Evolutionary conservation across 768 basidiomycete species (phyloP).

Genomic region (Clavaria fumosa): DNA sequence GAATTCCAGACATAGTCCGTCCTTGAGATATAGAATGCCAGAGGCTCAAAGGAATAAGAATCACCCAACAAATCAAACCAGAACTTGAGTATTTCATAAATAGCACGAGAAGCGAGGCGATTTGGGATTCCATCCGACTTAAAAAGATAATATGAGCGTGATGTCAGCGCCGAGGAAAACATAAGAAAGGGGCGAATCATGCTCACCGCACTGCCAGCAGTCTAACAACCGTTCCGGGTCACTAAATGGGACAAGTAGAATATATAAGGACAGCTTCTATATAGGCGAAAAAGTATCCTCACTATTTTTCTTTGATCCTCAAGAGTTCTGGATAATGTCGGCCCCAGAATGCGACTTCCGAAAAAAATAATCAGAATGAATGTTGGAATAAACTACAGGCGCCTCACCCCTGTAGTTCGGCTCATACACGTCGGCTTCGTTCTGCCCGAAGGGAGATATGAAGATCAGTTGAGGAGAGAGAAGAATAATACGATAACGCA

Average conservation of each 20-base stretch:
- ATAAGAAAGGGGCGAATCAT: not conserved
- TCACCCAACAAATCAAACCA: no score
- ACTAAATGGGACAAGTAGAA: slow-evolving; percentile 14
- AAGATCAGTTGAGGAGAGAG: not conserved
- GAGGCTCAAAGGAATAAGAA: no score
- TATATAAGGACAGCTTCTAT: not conserved
- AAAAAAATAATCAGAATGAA: no score
- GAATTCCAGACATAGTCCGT: no score
- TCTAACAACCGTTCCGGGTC: slow-evolving; percentile 32
- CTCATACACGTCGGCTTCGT: slow-evolving; percentile 35
- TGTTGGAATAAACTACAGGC: no score
- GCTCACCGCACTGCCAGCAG: slow-evolving; percentile 36
- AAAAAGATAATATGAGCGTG: not conserved
- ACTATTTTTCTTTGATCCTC: slow-evolving; percentile 33
- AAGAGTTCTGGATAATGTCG: slow-evolving; percentile 25
- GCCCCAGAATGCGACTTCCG: slow-evolving; percentile 25
- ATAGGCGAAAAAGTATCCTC: slow-evolving; percentile 10
- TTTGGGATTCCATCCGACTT: slow-evolving; percentile 24
- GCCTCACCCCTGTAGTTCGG: slow-evolving; percentile 26
- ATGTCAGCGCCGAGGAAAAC: not conserved
- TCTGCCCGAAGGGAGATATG: slow-evolving; percentile 15
- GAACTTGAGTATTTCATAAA: no score
- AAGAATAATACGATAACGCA: slow-evolving; percentile 12
- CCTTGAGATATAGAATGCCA: no score
- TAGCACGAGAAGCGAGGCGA: slow-evolving; percentile 22